Conservation (phyloP, 2,329 filamentous ascomycete genomes). For the Colletotrichum sp. region DNA sequence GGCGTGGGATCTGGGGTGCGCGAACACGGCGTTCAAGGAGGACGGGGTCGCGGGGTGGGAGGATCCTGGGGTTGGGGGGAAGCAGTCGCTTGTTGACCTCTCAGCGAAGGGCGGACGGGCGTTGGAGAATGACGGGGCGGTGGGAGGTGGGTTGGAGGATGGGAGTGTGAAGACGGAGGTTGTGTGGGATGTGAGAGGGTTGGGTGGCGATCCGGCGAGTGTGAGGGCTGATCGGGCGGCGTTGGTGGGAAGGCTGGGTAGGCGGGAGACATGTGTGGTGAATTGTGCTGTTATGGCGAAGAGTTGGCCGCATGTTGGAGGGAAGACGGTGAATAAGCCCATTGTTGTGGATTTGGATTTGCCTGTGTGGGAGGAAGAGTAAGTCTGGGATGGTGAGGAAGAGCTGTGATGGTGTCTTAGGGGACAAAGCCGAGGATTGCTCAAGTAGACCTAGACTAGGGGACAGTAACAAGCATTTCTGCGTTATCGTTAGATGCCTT, state of each 20-base stretch:
- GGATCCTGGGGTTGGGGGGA: constrained; percentile 63
- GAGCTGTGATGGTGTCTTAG: neutral
- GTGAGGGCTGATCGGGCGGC: constrained; percentile 44
- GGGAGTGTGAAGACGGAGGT: constrained; percentile 2
- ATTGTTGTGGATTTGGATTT: constrained; percentile 85
- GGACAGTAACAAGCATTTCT: accelerated
- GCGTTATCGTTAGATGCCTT: neutral
- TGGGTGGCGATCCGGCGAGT: constrained; percentile 46
- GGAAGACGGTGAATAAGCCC: constrained; percentile 75
- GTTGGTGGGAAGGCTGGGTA: constrained; percentile 45
- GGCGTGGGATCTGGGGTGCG: constrained; percentile 56
- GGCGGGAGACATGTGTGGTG: constrained; percentile 76
- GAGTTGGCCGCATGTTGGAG: constrained; percentile 65
- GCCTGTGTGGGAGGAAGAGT: constrained; percentile 53
- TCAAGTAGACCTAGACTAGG: neutral
- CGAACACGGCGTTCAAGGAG: constrained; percentile 49
- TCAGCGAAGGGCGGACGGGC: constrained; percentile 46
- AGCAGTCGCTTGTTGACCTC: constrained; percentile 68
- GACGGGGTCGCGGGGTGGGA: constrained; percentile 53
- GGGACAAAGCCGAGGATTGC: neutral
- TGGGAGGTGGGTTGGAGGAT: neutral
- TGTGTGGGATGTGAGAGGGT: constrained; percentile 35
- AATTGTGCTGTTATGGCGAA: constrained; percentile 79
- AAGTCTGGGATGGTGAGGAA: neutral
- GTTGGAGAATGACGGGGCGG: constrained; percentile 51